Evolutionary conservation across 495 filamentous ascomycete genomes (phyloP), one percentile per base, ranked within the genome.

Genomic region (Aspergillus mulundensis): DNA sequence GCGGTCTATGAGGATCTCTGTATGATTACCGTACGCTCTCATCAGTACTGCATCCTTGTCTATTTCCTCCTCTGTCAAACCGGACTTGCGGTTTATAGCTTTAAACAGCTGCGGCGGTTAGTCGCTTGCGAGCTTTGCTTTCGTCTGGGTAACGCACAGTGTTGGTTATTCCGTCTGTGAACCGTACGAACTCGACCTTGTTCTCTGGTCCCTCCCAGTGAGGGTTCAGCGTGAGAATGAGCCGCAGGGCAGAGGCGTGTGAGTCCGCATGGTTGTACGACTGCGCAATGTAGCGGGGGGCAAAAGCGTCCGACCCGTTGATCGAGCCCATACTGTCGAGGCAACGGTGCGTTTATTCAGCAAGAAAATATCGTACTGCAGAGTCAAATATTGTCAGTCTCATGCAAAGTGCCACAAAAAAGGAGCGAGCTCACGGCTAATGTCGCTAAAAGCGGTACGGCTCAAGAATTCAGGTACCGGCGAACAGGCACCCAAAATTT

Each of bases 111-210:
- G 70, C 55, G 56, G 8, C 11, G 24, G 65, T 75, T 65, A 77
- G 66, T 49, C 19, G 24, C 15, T n/a, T 36, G 32, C 20, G 8
- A 15, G 24, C 40, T 42, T 23, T 39, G 58, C 28, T 50, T 58
- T 44, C 19, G 48, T 34, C 18, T 43, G 34, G 3, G 40, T 44
- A 10, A 83, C 83, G 58, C 72, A 88, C 86, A 57, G 93, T 97
- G 71, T 98, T 98, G 43, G 94, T 98, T 70, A 98, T 98, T 61
- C 94, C 94, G 66, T 98, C 94, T 24, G 89, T 98, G 76, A 97
- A 98, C 44, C 86, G 84, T 46, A 90, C 80, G 62, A 97, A 90
- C 67, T 92, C 88, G 57, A 98, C 81, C n/a, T 85, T 83, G 52
- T 89, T 90, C 48, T 79, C 82, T 0, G 80, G 72, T 16, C 81